Percentiles rank a stretch among this genome's conserved stretches.
Evolutionary conservation across 768 basidiomycete genomes (phyloP).

Genomic region (Serendipita sp.): DNA sequence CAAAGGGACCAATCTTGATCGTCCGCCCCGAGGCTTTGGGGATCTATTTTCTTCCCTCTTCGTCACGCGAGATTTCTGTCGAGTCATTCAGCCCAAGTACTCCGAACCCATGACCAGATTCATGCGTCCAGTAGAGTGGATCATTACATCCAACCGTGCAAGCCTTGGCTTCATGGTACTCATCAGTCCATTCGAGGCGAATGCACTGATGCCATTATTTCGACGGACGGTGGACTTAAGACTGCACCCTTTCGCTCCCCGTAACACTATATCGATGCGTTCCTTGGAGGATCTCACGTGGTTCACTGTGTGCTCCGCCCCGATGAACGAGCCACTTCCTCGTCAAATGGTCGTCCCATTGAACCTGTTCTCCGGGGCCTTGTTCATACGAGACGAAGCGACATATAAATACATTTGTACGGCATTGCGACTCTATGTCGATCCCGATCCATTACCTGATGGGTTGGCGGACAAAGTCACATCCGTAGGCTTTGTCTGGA

Average conservation of each 20-base stretch:
- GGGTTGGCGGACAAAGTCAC: background rate
- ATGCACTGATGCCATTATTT: slow-evolving; percentile 26
- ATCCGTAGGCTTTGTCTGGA: background rate
- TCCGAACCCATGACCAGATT: slow-evolving; percentile 20
- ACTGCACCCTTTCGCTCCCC: slow-evolving; percentile 30
- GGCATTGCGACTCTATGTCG: slow-evolving; percentile 22
- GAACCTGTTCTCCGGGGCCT: slow-evolving; percentile 31
- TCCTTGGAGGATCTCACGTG: slow-evolving; percentile 25
- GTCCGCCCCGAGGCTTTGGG: slow-evolving; percentile 12
- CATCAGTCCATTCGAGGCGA: slow-evolving; percentile 28
- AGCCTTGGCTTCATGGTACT: slow-evolving; percentile 20
- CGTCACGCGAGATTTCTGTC: slow-evolving; percentile 24
- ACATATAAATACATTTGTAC: slow-evolving; percentile 24
- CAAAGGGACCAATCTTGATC: slow-evolving; percentile 13
- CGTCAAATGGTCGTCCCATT: slow-evolving; percentile 16
- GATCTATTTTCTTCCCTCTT: slow-evolving; percentile 17
- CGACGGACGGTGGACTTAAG: slow-evolving; percentile 20
- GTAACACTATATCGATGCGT: slow-evolving; percentile 21
- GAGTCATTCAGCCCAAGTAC: slow-evolving; percentile 16
- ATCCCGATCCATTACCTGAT: background rate
- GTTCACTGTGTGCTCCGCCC: slow-evolving; percentile 17
- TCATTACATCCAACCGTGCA: slow-evolving; percentile 17
- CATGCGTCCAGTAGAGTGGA: slow-evolving; percentile 29
- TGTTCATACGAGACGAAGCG: slow-evolving; percentile 23
- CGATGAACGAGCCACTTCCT: slow-evolving; percentile 1